Conservation (phyloP, 176 grass and related monocot genomes). For the Zoysia pacifica region DNA sequence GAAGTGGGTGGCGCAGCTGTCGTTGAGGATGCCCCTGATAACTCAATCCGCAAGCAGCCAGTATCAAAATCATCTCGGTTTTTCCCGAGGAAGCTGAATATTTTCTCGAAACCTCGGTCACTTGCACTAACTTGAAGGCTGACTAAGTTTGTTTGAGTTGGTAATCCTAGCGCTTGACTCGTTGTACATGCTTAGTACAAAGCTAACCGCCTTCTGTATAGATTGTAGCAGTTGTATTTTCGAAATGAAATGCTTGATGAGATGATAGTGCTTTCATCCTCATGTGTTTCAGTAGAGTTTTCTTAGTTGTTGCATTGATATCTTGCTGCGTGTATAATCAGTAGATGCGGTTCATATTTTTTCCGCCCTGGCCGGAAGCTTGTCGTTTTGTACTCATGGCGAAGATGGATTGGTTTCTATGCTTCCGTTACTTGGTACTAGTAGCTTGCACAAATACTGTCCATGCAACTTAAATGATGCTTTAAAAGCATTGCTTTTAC, state of each 20-base stretch:
- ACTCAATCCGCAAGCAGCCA: conserved; percentile 33
- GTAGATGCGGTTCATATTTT: conserved; percentile 20
- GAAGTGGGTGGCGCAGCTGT: conserved; percentile 36
- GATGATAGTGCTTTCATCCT: conserved; percentile 61
- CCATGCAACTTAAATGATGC: not conserved
- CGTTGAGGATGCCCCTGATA: conserved; percentile 36
- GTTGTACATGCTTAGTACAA: conserved; percentile 48
- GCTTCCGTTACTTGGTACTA: not conserved
- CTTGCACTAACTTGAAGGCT: conserved; percentile 35
- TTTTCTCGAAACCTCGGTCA: conserved; percentile 66
- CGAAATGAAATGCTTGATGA: conserved; percentile 63
- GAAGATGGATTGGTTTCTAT: not conserved
- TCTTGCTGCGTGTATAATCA: conserved; percentile 24
- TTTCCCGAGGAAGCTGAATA: conserved; percentile 64
- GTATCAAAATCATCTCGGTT: conserved; percentile 61
- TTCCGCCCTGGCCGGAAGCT: not conserved
- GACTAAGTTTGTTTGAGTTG: conserved; percentile 6
- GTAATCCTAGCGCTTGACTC: conserved; percentile 27
- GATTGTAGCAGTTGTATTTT: conserved; percentile 40
- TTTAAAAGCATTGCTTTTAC: not conserved
- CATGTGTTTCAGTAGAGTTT: conserved; percentile 59
- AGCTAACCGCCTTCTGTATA: conserved; percentile 43
- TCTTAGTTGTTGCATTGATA: not conserved
- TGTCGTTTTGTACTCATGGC: not conserved
- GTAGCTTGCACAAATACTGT: not conserved